phyloP scores from a whole-genome alignment of 805 yeast genomes.

The Candida ascalaphidarum region DNA sequence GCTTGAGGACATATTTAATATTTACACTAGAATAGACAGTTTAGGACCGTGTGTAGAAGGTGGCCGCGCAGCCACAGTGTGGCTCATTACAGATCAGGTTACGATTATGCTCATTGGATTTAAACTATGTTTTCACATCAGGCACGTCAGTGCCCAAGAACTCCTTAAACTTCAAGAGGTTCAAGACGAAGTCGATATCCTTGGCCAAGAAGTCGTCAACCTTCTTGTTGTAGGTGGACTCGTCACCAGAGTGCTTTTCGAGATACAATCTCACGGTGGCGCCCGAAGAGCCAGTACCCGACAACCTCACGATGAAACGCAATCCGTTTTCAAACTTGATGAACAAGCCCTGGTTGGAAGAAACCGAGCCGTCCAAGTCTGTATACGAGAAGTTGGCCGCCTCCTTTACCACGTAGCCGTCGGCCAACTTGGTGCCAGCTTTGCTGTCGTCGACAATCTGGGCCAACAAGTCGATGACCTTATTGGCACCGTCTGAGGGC shows the following conservation, averaged over 20 bases:
- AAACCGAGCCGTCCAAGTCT: slow-evolving; percentile 89
- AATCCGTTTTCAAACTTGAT: slow-evolving; percentile 76
- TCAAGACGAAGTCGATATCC: slow-evolving; percentile 55
- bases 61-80: too few relatives aligned
- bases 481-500: slow-evolving; percentile 61
- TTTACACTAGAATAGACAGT: too few relatives aligned
- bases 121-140: slow-evolving; percentile 66
- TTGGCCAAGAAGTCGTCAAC: slow-evolving; percentile 64
- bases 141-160: slow-evolving; percentile 78
- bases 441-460: slow-evolving; percentile 18
- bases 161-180: slow-evolving; percentile 64
- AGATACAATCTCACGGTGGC: slow-evolving; percentile 92
- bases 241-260: slow-evolving; percentile 70
- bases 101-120: too few relatives aligned
- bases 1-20: too few relatives aligned
- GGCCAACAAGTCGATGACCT: slow-evolving; percentile 45
- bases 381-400: slow-evolving; percentile 89
- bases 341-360: slow-evolving; percentile 79
- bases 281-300: slow-evolving; percentile 97
- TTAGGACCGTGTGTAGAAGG: too few relatives aligned
- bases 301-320: slow-evolving; percentile 80
- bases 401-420: slow-evolving; percentile 50
- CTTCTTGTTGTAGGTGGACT: slow-evolving; percentile 33
- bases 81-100: too few relatives aligned
- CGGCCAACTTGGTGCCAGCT: slow-evolving; percentile 42